Conservation (phyloP, 768 basidiomycete genomes). For the Nevesoporus exiguus region DNA sequence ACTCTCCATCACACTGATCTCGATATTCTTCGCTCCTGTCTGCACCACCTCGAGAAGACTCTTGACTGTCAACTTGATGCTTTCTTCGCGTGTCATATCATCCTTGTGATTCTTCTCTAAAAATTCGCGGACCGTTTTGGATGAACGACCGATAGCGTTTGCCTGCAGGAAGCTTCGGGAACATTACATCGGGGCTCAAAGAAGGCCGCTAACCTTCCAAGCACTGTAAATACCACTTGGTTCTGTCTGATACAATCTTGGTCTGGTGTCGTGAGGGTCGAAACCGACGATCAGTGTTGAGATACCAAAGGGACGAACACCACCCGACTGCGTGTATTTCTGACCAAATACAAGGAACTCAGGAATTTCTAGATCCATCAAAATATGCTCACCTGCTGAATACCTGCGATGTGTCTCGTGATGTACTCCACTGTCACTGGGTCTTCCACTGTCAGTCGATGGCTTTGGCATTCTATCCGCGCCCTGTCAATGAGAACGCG, state of each 20-base stretch:
- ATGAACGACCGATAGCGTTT: slow-evolving; percentile 95
- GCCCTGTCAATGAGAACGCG: slow-evolving; percentile 98
- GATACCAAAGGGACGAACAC: slow-evolving; percentile 97
- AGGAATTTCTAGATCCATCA: not conserved
- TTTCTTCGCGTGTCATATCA: slow-evolving; percentile 81
- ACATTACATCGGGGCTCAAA: not conserved
- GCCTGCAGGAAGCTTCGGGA: slow-evolving; percentile 49
- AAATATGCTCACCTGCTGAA: slow-evolving; percentile 76
- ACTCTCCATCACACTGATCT: slow-evolving; percentile 95
- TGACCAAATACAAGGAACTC: slow-evolving; percentile 28
- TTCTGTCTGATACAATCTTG: slow-evolving; percentile 94
- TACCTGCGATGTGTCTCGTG: slow-evolving; percentile 96
- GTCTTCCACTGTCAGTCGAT: slow-evolving; percentile 95
- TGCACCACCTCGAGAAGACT: slow-evolving; percentile 96
- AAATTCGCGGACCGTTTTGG: slow-evolving; percentile 98
- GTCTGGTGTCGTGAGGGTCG: slow-evolving; percentile 85
- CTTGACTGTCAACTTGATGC: slow-evolving; percentile 94
- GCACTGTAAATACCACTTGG: slow-evolving; percentile 97
- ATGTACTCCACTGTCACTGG: slow-evolving; percentile 99
- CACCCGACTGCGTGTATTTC: slow-evolving; percentile 98
- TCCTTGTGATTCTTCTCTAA: slow-evolving; percentile 97
- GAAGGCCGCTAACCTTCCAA: slow-evolving; percentile 73
- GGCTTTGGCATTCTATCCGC: slow-evolving; percentile 94
- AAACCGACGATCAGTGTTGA: slow-evolving; percentile 97
- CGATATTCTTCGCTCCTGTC: slow-evolving; percentile 99